Percentiles rank a stretch among this genome's conserved stretches.
Conservation (phyloP, 2,329 filamentous ascomycete species). For the Chrysoporthe austroafricana region DNA sequence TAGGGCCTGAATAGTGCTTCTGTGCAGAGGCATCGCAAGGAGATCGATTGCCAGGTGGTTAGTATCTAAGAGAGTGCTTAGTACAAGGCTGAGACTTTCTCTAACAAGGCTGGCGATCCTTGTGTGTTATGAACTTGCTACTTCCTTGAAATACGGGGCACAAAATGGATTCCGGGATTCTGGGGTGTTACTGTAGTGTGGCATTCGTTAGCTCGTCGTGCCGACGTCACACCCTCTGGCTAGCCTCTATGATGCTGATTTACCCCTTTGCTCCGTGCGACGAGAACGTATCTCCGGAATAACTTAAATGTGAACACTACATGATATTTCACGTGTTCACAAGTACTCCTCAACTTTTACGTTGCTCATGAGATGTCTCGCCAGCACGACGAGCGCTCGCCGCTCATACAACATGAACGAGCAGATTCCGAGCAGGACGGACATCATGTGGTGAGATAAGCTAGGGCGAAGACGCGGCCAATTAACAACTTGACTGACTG, state of each 20-base stretch:
- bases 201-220: background rate
- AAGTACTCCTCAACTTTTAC: background rate
- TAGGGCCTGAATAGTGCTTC: no score
- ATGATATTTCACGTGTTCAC: background rate
- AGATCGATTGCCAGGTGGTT: no score
- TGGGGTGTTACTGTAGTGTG: background rate
- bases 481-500: constrained; percentile 2
- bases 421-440: constrained; percentile 1
- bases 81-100: background rate
- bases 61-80: background rate
- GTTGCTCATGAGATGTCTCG: constrained; percentile 16
- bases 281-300: background rate
- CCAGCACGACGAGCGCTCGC: constrained; percentile 22
- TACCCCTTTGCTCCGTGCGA: background rate
- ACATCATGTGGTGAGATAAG: constrained; percentile 11
- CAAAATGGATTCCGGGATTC: background rate
- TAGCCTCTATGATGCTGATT: constrained; percentile 5
- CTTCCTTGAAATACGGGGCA: background rate
- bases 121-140: background rate
- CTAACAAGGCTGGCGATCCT: background rate
- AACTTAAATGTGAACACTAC: background rate
- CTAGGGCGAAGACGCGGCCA: background rate
- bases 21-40: no score
- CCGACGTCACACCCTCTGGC: constrained; percentile 3
- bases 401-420: constrained; percentile 14